Base-by-base conservation (phyloP, 1,284 basidiomycete species). In the Hortiboletus rubellus region DNA sequence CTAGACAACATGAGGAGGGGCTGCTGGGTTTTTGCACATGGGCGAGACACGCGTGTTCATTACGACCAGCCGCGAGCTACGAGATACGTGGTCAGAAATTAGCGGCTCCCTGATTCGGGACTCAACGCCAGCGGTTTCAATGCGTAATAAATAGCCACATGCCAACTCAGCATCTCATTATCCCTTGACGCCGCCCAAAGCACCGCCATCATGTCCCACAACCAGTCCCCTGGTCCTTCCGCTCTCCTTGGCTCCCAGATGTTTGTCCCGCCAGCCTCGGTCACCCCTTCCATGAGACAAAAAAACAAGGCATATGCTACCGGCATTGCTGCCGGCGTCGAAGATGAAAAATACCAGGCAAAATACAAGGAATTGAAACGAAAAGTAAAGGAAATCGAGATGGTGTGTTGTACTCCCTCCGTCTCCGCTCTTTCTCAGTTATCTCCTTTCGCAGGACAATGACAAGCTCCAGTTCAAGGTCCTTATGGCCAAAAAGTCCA, bases 321-420 rank as follows among this genome's bases (percentile, higher is more conserved):
- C 42, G 87, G 86, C 59, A 87, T 91, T 61, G 82, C 87, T 45
- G 88, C 88, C 37, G 86, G 88, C 66, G 88, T 87, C 50, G 92
- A 96, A 72, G 93, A 94, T 69, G 83, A 83, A 69, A 94, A 94
- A 75, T 96, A 96, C 72, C 85, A 91, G 59, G 81, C 82, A 67
- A 96, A 96, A 76, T 95, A 94, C 79, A 92, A 87, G 73, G 92
- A 96, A 60, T 79, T 96, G 63, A 95, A 93, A 73, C 83, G 84
- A 71, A 95, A 94, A 77, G 90, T 95, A 54, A 86, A 86, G 71
- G 91, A 94, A 74, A 91, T 96, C 60, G 93, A 96, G 75, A 75
- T 81, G 50, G 92, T 92, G 63, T 64, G 85, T 80, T 60, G 49
- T 58, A 55, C 50, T 65, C 49, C 47, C 31, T 44, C 31, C 38